phyloP scores from a whole-genome alignment of 169 alveolate species.

The Gregarina niphandrodes region DNA sequence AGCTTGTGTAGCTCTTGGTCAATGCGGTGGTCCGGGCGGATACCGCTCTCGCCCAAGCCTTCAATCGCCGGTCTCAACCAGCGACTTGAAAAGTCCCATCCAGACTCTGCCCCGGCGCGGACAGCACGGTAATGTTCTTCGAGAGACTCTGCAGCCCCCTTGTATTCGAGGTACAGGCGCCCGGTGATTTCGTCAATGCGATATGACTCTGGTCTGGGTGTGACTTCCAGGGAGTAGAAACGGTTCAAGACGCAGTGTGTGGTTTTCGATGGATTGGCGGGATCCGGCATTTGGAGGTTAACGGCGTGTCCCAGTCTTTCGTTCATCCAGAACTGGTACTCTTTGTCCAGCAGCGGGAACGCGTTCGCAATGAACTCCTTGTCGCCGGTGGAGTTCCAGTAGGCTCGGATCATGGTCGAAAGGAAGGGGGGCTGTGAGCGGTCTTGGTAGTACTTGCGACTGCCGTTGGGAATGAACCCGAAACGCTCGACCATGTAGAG shows the following conservation, averaged over 20 bases:
- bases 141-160: no score
- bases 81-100: no score
- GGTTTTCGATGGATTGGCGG: constrained; percentile 1
- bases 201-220: constrained; percentile 20
- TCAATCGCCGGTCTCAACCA: no score
- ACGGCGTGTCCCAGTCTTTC: constrained; percentile 4
- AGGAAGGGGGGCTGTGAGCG: constrained; percentile 22
- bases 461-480: constrained; percentile 25
- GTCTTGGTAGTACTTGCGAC: constrained; percentile 16
- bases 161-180: no score
- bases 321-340: constrained; percentile 7
- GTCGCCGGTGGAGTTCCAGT: constrained; percentile 8
- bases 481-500: constrained; percentile 4
- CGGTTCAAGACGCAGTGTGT: constrained; percentile 2
- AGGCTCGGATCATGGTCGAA: constrained; percentile 10
- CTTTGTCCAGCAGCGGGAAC: constrained; percentile 4
- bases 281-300: constrained; percentile 1
- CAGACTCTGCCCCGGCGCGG: no score
- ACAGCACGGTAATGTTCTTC: no score
- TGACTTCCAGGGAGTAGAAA: constrained; percentile 1
- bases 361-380: constrained; percentile 7
- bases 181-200: no score
- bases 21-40: no score
- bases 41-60: no score
- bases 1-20: no score